These are phyloP conservation scores for Solanum tarijense DNA, from an alignment of 257 asterid species.

Conservation along the genomic window DNA sequence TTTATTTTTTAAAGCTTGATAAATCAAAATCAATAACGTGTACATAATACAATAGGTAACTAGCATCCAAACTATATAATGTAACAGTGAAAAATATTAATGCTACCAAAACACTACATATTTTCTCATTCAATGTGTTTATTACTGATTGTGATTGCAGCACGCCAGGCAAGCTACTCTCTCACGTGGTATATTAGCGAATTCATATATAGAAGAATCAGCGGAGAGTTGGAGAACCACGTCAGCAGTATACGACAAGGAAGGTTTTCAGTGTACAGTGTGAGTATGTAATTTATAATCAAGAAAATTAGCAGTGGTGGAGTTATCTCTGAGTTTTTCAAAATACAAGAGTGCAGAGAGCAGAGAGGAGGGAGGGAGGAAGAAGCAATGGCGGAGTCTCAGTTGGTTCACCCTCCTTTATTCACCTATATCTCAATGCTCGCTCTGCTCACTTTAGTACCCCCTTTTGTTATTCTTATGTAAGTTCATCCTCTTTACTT, in stretches of 20 bases:
- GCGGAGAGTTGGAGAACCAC: background rate
- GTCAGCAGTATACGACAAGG: background rate
- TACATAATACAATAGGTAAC: background rate
- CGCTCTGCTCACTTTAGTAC: slow-evolving; percentile 68
- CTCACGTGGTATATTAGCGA: background rate
- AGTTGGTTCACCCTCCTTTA: slow-evolving; percentile 62
- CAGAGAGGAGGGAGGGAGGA: background rate
- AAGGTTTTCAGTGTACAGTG: background rate
- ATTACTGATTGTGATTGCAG: background rate
- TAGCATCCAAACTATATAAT: background rate
- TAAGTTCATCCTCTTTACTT: slow-evolving; percentile 11
- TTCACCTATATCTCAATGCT: slow-evolving; percentile 80
- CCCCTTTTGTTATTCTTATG: slow-evolving; percentile 93
- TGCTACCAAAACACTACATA: background rate
- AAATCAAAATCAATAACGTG: background rate
- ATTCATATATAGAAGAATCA: background rate
- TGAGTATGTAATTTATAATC: background rate
- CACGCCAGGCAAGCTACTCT: background rate
- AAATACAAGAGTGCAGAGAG: background rate
- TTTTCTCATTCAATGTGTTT: background rate
- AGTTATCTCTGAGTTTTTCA: background rate
- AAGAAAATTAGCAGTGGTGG: background rate
- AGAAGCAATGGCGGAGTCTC: slow-evolving; percentile 46
- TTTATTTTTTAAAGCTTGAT: background rate
- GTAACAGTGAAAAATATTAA: too few species aligned